Conservation (phyloP, 2,329 filamentous ascomycete genomes). For the Cladosporium sp. region DNA sequence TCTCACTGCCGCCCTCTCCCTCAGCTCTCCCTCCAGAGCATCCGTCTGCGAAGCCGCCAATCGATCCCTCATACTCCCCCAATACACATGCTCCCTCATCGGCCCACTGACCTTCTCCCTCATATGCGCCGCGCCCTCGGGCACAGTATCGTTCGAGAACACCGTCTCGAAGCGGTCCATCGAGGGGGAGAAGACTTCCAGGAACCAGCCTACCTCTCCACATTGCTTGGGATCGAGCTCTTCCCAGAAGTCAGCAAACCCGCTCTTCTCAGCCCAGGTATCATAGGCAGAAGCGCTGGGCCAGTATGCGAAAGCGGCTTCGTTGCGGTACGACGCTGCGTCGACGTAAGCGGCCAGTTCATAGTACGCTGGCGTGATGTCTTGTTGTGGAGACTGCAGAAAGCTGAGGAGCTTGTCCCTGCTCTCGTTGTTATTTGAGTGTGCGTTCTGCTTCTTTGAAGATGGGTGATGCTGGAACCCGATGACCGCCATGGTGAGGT, state of each 20-base stretch:
- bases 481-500: constrained; percentile 39
- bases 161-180: constrained; percentile 49
- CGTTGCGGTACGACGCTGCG: constrained; percentile 37
- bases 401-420: constrained; percentile 16
- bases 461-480: constrained; percentile 35
- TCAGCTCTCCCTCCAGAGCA: constrained; percentile 32
- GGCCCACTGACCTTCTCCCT: constrained; percentile 39
- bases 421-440: constrained; percentile 6
- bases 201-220: constrained; percentile 43
- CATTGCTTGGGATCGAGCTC: constrained; percentile 26
- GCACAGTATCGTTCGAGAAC: constrained; percentile 40
- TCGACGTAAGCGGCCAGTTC: constrained; percentile 40
- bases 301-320: constrained; percentile 45
- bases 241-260: constrained; percentile 44
- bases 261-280: constrained; percentile 38
- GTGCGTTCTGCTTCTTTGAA: not conserved
- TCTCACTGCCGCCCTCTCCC: not conserved
- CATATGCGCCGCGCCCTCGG: constrained; percentile 47
- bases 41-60: constrained; percentile 43
- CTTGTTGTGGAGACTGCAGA: constrained; percentile 23
- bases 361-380: constrained; percentile 31
- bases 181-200: constrained; percentile 45
- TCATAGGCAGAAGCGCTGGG: constrained; percentile 32
- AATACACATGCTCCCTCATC: constrained; percentile 48
- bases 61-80: constrained; percentile 50